Evolutionary conservation across 768 basidiomycete genomes (phyloP), one percentile per base, ranked within the genome.

Genomic region (Leccinellum rugosiceps): DNA sequence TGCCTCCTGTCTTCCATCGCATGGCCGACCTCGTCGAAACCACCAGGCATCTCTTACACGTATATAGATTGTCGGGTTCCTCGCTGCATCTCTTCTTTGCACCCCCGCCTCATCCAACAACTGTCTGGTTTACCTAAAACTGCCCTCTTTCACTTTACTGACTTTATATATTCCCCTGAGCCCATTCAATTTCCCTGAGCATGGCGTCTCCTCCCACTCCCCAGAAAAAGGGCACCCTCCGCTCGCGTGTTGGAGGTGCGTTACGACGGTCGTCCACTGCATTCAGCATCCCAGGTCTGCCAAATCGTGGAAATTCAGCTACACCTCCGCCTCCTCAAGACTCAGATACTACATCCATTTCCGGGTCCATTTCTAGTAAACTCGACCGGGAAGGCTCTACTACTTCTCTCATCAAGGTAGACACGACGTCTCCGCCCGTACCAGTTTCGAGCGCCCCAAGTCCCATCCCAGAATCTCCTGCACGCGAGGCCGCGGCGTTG

Each of bases 381-480:
- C 62, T 65, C 52, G 71, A 73, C 48, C 65, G 68, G 48, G 63
- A 73, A 56, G 59, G 60, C 43, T 67, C 74, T 31, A 57, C 70
- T 4, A 32, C 67, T 6, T 68, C 69, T 21, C 67, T 75, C 53
- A 72, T 67, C 52, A 67, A 58, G 60, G 68, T 77, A 3, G 73
- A 77, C 31, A 65, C 76, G 3, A 53, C 72, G 8, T 55, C 75
- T 41, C 68, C 69, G 34, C 69, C 67, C 45, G 57, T 61, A 14
- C 55, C 62, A 4, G 58, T 7, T 26, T 65, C 62, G 30, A 66
- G 60, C 15, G 66, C 75, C 13, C 85, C 86, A 11, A 86, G 84
- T 58, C 86, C 88, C 3, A 88, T 90, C 57, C 77, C 82, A 1
- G 88, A 90, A 66, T 88, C 85, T 3, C 86, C 87, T 28, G 78